phyloP scores from a whole-genome alignment of 768 basidiomycete species.

The Lactarius tabidus region DNA sequence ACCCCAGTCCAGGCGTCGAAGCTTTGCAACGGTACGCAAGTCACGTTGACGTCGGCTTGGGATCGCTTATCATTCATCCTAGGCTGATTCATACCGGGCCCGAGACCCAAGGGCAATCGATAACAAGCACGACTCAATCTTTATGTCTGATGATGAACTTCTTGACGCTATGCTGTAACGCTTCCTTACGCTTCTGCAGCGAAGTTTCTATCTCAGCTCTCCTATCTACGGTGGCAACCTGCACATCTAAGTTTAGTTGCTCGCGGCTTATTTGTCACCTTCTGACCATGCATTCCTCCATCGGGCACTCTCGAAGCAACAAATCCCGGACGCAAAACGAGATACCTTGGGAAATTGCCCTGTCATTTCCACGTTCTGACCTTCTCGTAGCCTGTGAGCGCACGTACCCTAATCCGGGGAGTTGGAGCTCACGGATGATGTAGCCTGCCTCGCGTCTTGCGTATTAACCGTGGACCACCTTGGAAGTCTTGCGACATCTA shows the following conservation, averaged over 20 bases:
- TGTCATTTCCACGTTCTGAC: constrained; percentile 29
- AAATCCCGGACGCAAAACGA: background rate
- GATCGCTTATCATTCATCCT: background rate
- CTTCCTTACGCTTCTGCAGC: background rate
- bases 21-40: constrained; percentile 7
- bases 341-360: constrained; percentile 7
- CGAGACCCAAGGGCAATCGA: background rate
- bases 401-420: background rate
- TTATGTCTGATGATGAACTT: constrained; percentile 16
- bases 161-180: constrained; percentile 10
- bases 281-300: constrained; percentile 1
- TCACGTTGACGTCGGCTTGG: background rate
- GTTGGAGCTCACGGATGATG: constrained; percentile 3
- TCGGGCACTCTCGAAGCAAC: background rate
- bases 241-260: background rate
- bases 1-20: constrained; percentile 6
- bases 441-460: constrained; percentile 30
- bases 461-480: constrained; percentile 31
- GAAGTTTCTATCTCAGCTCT: constrained; percentile 1
- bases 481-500: constrained; percentile 35
- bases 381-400: constrained; percentile 43
- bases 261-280: constrained; percentile 12
- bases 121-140: background rate
- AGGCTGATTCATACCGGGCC: background rate
- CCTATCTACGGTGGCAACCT: constrained; percentile 3